Percentiles rank a stretch among this genome's conserved stretches.
These are phyloP conservation scores for Platanus orientalis DNA, from an alignment of 164 flowering plant genomes.

Conservation along the genomic window DNA sequence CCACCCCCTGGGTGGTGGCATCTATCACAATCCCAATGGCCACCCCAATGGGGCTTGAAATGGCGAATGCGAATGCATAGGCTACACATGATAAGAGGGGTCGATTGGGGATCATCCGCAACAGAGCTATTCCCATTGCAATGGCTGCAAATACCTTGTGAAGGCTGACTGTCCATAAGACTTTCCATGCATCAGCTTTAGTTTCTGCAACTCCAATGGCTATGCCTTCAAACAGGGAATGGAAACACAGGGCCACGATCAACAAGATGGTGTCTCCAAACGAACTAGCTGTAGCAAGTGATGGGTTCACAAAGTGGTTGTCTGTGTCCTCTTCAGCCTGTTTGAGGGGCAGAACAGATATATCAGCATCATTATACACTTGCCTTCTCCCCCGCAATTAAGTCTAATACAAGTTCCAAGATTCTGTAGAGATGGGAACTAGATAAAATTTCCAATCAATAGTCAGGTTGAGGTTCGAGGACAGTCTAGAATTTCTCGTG, in stretches of 20 bases:
- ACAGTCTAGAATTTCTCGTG: no score
- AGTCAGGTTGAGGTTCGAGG: no score
- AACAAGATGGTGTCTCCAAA: constrained; percentile 59
- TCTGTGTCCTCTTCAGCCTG: constrained; percentile 18
- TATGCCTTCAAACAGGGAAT: constrained; percentile 75
- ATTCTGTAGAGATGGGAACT: no score
- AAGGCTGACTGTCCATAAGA: constrained; percentile 61
- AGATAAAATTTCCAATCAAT: no score
- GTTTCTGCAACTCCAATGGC: constrained; percentile 78
- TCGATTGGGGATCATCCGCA: constrained; percentile 61
- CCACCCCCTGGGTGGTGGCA: constrained; percentile 57
- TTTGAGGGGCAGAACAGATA: no score
- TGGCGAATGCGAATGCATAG: constrained; percentile 69
- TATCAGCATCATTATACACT: no score
- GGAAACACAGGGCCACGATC: constrained; percentile 64
- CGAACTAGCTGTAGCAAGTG: constrained; percentile 30
- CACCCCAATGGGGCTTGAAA: constrained; percentile 69
- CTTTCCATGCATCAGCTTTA: constrained; percentile 66
- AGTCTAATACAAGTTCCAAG: no score
- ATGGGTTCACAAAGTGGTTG: constrained; percentile 6
- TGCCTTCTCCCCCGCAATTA: no score
- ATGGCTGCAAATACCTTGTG: constrained; percentile 79
- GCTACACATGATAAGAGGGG: constrained; percentile 49
- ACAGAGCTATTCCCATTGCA: constrained; percentile 78
- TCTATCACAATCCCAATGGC: constrained; percentile 72